A percentile compares a stretch with the other conserved stretches of the same genome.
These are phyloP conservation scores for Nigrograna mackinnonii DNA, from an alignment of 2,329 filamentous ascomycete species.

Conservation along the genomic window DNA sequence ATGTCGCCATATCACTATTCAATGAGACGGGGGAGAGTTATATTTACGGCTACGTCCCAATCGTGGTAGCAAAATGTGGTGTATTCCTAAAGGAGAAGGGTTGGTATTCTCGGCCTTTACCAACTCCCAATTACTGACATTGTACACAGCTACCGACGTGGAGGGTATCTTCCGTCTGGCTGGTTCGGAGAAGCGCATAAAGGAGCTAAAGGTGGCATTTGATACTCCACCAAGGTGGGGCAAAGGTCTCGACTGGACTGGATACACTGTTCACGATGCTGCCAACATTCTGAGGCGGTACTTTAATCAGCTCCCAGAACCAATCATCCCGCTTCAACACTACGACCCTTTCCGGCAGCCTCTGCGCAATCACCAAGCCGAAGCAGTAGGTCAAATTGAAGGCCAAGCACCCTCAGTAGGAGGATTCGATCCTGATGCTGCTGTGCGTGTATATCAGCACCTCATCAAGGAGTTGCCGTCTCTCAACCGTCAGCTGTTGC, in stretches of 20 bases:
- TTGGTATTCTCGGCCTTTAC: conserved; percentile 42
- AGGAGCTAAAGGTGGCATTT: conserved; percentile 89
- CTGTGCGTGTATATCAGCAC: conserved; percentile 82
- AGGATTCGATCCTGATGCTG: conserved; percentile 72
- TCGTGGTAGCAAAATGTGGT: conserved; percentile 97
- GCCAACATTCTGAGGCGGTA: conserved; percentile 95
- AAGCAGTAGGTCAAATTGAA: conserved; percentile 70
- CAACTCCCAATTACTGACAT: conserved; percentile 20
- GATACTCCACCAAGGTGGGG: conserved; percentile 88
- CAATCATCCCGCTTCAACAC: conserved; percentile 90
- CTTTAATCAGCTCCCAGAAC: conserved; percentile 93
- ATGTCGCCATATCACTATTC: conserved; percentile 94
- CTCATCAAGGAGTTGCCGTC: conserved; percentile 93
- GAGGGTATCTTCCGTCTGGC: conserved; percentile 97
- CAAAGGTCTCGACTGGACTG: conserved; percentile 95
- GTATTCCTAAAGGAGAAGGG: conserved; percentile 98
- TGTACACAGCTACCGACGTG: conserved; percentile 75
- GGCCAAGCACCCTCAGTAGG: conserved; percentile 69
- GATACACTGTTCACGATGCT: conserved; percentile 97
- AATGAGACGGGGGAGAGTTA: conserved; percentile 93
- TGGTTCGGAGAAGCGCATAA: conserved; percentile 97
- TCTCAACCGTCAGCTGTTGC: conserved; percentile 86
- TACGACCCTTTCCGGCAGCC: conserved; percentile 92
- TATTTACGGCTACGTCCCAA: conserved; percentile 97
- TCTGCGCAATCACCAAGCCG: conserved; percentile 68